Evolutionary conservation across 2,329 filamentous ascomycete species (phyloP).

Genomic region (Neocatenulostroma microsporum): DNA sequence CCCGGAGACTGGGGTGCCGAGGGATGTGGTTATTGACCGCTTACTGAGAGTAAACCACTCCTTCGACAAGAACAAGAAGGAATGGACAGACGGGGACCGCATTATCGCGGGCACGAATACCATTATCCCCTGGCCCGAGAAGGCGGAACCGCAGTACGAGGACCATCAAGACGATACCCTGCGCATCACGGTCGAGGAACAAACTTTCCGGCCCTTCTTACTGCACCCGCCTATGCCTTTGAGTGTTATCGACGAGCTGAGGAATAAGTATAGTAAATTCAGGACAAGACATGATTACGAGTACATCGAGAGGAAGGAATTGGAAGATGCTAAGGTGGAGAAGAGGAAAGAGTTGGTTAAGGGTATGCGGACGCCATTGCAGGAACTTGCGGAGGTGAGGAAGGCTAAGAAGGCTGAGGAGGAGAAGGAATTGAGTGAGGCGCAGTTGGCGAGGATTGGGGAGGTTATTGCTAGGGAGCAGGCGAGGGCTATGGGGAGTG

Average conservation of each 20-base stretch:
- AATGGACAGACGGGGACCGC: conserved; percentile 35
- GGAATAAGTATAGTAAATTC: conserved; percentile 75
- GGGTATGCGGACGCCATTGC: conserved; percentile 42
- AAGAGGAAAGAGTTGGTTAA: conserved; percentile 33
- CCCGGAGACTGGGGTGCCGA: conserved; percentile 53
- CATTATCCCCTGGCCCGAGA: conserved; percentile 67
- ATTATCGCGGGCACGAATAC: conserved; percentile 64
- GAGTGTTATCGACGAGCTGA: conserved; percentile 73
- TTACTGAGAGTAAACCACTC: conserved; percentile 39
- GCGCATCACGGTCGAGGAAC: conserved; percentile 65
- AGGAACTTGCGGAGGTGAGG: conserved; percentile 34
- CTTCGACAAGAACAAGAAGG: conserved; percentile 35
- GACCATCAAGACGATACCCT: conserved; percentile 63
- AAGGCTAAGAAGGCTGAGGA: conserved; percentile 32
- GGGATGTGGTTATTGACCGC: conserved; percentile 71
- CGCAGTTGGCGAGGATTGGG: conserved; percentile 36
- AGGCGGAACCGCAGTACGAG: conserved; percentile 37
- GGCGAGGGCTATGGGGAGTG: conserved; percentile 7
- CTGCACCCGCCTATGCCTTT: conserved; percentile 69
- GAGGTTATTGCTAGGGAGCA: conserved; percentile 31
- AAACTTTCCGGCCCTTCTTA: conserved; percentile 71
- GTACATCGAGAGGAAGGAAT: conserved; percentile 59
- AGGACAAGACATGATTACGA: conserved; percentile 70
- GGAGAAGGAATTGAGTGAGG: conserved; percentile 29
- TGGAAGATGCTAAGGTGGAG: conserved; percentile 47